Evolutionary conservation across 176 grass and related monocot genomes (phyloP), one percentile per base, ranked within the genome.

Genomic region (Cenchrus purpureus): DNA sequence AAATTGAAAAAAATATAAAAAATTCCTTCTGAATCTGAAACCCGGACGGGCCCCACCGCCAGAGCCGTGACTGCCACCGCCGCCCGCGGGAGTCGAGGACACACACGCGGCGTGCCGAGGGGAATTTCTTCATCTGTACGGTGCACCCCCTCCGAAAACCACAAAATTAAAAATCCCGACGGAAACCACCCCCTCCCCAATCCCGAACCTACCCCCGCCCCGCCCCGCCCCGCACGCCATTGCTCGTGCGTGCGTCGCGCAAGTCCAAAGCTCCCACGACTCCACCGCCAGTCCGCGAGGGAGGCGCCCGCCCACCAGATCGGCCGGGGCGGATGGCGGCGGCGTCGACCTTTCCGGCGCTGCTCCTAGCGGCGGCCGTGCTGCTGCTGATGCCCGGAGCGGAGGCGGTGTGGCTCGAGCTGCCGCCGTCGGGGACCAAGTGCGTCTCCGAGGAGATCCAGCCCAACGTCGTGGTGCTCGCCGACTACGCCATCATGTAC

Each of bases 401-500:
- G 50, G 74, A 88, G 25, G 96, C 93, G 40, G 85, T 98, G 81
- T 94, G 91, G 93, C 68, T 98, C 6, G 91, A 92, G 52, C 86
- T 98, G 81, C 96, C 96, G 29, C 71, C 79, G 54, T 61, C 85
- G 69, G 96, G 96, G 13, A 92, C 96, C 81, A 98, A 98, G 96
- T 98, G 96, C 91, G 88, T 98, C 8, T 95, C 96, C 46, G 96
- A 98, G 88, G 96, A 98, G 88, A 98, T 98, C 90, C 96, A 98
- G 65, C 96, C 96, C 43, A 94, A 95, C 91, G 96, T 98, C 81
- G 93, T 98, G 57, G 91, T 95, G 62, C 76, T 98, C 74, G 91
- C 86, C 20, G 93, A 98, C 73, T 98, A 98, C 88, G 17, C 78
- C 10, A 48, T 95, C 86, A 78, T 94, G 74, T 69, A 73, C 78